Evolutionary conservation across 2,329 filamentous ascomycete species (phyloP), one percentile per base, ranked within the genome.

Genomic region (Aspergillus ustus): DNA sequence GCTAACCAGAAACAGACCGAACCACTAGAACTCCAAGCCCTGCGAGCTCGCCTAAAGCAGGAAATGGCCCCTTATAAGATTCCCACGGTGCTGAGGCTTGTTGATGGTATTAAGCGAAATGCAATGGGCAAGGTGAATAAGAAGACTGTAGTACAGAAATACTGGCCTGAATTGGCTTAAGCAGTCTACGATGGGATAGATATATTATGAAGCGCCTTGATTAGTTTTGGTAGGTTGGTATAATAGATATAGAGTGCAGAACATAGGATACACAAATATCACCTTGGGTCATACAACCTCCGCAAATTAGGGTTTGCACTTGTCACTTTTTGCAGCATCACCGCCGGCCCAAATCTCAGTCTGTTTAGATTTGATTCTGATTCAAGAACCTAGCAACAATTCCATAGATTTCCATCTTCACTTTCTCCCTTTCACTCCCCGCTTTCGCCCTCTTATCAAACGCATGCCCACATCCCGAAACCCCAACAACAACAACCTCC

Each of bases 51-150:
- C 15, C 80, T 75, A 29, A 75, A 74, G 62, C 67, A 65, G n/a
- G 72, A 75, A 56, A 72, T 98, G 66, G 95, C 90, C 2, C 87
- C 85, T 64, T 97, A 98, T 78, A 98, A 99, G 83, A 93, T 98
- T 60, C 95, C 95, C 0, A 92, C 95, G 73, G 88, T 97, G 62
- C 81, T 98, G 77, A 89, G 87, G 74, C 80, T 96, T 6, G 92
- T 98, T 19, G 88, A 91, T 51, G 78, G 86, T 44, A 75, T 75
- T 45, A 72, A 75, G 51, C 72, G 73, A 29, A 75, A 75, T 61
- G 94, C 93, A 34, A 99, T 99, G 95, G 95, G 95, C 48, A 99
- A 99, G 82, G 76, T 79, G 25, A 79, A 79, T 63, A 79, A 79
- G 69, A 79, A 78, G 64, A 68, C 68, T 19, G 69, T 79, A 19